Percentiles rank a stretch among this genome's conserved stretches.
These are phyloP conservation scores for Trichoderma hamatum DNA, from an alignment of 2,329 filamentous ascomycete species.

Conservation along the genomic window DNA sequence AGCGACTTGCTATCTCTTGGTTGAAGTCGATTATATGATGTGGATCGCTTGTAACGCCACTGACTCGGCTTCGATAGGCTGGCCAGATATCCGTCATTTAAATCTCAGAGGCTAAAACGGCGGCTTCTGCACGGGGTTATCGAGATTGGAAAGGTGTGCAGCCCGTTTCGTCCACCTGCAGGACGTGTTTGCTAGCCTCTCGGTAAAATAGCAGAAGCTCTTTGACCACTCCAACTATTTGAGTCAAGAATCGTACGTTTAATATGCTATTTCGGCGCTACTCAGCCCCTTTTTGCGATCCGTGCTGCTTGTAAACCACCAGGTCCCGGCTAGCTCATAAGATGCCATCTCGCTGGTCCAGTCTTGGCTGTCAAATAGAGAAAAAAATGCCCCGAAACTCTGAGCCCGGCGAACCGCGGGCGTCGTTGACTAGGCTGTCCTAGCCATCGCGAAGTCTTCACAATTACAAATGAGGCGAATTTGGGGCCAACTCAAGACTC, in stretches of 20 bases:
- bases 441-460: not conserved
- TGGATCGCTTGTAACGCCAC: slow-evolving; percentile 20
- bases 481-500: not conserved
- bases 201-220: slow-evolving; percentile 5
- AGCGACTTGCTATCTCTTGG: not conserved
- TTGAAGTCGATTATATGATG: slow-evolving; percentile 6
- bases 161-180: slow-evolving; percentile 21
- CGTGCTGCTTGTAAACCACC: not conserved
- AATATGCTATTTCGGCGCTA: slow-evolving; percentile 8
- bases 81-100: slow-evolving; percentile 14
- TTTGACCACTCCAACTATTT: not conserved
- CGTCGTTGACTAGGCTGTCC: slow-evolving; percentile 1
- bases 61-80: slow-evolving; percentile 22
- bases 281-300: not conserved
- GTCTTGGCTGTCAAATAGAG: not conserved
- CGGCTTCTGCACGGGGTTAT: slow-evolving; percentile 2
- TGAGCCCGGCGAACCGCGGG: not conserved
- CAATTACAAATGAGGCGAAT: not conserved
- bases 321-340: not conserved
- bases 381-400: not conserved
- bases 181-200: slow-evolving; percentile 5
- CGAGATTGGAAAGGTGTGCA: slow-evolving; percentile 16
- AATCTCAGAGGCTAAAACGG: slow-evolving; percentile 15
- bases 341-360: slow-evolving; percentile 1
- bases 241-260: slow-evolving; percentile 24